Percentiles rank a stretch among this genome's conserved stretches.
phyloP scores from a whole-genome alignment of 106 monocot species.

The Dendrobium nobile region DNA sequence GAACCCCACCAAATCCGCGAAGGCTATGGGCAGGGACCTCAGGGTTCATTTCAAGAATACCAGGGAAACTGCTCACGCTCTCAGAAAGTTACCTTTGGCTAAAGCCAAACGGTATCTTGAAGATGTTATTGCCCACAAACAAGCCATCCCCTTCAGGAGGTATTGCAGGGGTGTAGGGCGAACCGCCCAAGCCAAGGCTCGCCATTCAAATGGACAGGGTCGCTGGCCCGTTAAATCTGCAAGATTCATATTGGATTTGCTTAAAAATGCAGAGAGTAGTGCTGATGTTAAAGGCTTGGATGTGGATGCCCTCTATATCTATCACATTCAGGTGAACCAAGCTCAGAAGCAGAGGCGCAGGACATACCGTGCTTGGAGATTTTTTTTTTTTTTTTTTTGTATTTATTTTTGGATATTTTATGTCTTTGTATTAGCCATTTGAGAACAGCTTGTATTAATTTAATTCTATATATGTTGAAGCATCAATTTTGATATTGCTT shows the following conservation, averaged over 20 bases:
- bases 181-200: slow-evolving; percentile 33
- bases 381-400: too few relatives aligned
- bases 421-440: too few relatives aligned
- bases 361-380: slow-evolving; percentile 49
- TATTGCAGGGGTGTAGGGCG: slow-evolving; percentile 40
- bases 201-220: slow-evolving; percentile 42
- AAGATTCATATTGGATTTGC: slow-evolving; percentile 48
- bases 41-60: slow-evolving; percentile 26
- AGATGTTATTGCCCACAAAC: slow-evolving; percentile 42
- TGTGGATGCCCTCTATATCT: slow-evolving; percentile 67
- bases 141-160: slow-evolving; percentile 39
- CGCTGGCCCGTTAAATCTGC: slow-evolving; percentile 62
- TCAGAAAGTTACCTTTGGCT: slow-evolving; percentile 31
- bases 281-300: slow-evolving; percentile 81
- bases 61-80: slow-evolving; percentile 33
- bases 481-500: too few relatives aligned
- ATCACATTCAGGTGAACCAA: slow-evolving; percentile 83
- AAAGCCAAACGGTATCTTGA: slow-evolving; percentile 44
- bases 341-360: slow-evolving; percentile 83
- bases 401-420: too few relatives aligned
- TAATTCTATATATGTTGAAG: too few relatives aligned
- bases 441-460: too few relatives aligned
- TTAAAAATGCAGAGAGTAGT: slow-evolving; percentile 64
- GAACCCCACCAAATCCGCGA: slow-evolving; percentile 1
- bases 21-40: slow-evolving; percentile 4